Percentiles rank a stretch among this genome's conserved stretches.
Evolutionary conservation across 2,329 filamentous ascomycete genomes (phyloP).

Genomic region (Orbilia ellipsospora): DNA sequence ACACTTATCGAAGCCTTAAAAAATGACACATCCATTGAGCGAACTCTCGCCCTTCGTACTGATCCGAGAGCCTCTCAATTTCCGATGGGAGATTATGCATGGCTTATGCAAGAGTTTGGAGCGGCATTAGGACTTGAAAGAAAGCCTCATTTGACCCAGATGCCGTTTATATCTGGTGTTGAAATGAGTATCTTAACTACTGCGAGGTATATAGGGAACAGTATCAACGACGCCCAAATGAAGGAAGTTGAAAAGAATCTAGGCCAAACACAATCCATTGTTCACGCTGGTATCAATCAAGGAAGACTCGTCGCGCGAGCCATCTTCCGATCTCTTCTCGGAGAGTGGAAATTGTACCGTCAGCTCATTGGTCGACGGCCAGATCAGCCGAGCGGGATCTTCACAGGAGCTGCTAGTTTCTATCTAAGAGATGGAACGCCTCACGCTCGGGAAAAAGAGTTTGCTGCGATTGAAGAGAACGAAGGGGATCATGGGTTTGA

Average conservation of each 20-base stretch:
- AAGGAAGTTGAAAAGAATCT: conserved; percentile 65
- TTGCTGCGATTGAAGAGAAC: conserved; percentile 31
- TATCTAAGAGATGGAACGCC: conserved; percentile 71
- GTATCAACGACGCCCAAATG: conserved; percentile 62
- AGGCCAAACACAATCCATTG: conserved; percentile 65
- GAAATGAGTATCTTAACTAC: conserved; percentile 70
- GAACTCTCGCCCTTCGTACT: conserved; percentile 67
- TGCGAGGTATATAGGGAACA: conserved; percentile 66
- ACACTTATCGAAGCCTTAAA: conserved; percentile 63
- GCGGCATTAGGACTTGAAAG: conserved; percentile 69
- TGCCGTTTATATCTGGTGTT: conserved; percentile 63
- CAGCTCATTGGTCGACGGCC: conserved; percentile 68
- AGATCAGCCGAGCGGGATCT: conserved; percentile 73
- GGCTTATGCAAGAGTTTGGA: conserved; percentile 77
- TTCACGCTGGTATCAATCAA: conserved; percentile 64
- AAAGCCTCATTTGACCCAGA: conserved; percentile 60
- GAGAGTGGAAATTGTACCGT: conserved; percentile 74
- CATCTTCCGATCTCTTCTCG: conserved; percentile 77
- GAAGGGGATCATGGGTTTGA: conserved; percentile 66
- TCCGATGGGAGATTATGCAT: conserved; percentile 84
- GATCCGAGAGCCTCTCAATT: conserved; percentile 72
- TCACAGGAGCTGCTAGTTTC: conserved; percentile 74
- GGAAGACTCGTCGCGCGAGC: conserved; percentile 72
- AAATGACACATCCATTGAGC: conserved; percentile 65
- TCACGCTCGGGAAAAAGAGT: conserved; percentile 64